Evolutionary conservation across 2,329 filamentous ascomycete species (phyloP).

Genomic region (Samsoniella hepiali): DNA sequence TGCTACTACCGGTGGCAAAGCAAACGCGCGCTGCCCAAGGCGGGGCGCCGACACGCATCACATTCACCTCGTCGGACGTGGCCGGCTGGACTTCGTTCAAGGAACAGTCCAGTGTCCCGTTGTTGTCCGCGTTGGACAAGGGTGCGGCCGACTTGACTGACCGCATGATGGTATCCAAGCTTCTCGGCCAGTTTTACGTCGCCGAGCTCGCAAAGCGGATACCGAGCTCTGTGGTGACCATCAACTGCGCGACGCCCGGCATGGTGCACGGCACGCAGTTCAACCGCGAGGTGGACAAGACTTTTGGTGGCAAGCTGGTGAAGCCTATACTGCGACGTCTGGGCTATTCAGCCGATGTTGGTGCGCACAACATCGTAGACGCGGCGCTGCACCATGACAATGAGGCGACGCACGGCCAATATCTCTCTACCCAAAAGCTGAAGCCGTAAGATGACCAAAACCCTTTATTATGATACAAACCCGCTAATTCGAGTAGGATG

Average conservation of each 20-base stretch:
- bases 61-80: conserved; percentile 26
- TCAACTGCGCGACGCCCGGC: conserved; percentile 25
- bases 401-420: conserved; percentile 16
- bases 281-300: conserved; percentile 19
- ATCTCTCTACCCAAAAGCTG: conserved; percentile 13
- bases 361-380: conserved; percentile 18
- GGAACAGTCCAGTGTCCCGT: conserved; percentile 19
- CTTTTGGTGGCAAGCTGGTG: conserved; percentile 12
- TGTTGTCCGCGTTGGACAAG: conserved; percentile 24
- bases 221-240: conserved; percentile 21
- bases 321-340: conserved; percentile 10
- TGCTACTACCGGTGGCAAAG: conserved; percentile 46
- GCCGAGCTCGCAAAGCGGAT: conserved; percentile 29
- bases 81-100: conserved; percentile 23
- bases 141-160: conserved; percentile 15
- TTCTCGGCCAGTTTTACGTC: conserved; percentile 34
- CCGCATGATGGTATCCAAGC: conserved; percentile 27
- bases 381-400: conserved; percentile 9
- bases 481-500: conserved; percentile 5
- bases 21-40: conserved; percentile 24
- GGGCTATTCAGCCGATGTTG: conserved; percentile 10
- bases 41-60: conserved; percentile 21
- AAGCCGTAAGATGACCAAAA: conserved; percentile 10
- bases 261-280: conserved; percentile 21
- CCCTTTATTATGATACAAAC: too few relatives aligned